Percentiles rank a stretch among this genome's conserved stretches.
These are phyloP conservation scores for Galeopsis tetrahit DNA, from an alignment of 257 asterid species.

Conservation along the genomic window DNA sequence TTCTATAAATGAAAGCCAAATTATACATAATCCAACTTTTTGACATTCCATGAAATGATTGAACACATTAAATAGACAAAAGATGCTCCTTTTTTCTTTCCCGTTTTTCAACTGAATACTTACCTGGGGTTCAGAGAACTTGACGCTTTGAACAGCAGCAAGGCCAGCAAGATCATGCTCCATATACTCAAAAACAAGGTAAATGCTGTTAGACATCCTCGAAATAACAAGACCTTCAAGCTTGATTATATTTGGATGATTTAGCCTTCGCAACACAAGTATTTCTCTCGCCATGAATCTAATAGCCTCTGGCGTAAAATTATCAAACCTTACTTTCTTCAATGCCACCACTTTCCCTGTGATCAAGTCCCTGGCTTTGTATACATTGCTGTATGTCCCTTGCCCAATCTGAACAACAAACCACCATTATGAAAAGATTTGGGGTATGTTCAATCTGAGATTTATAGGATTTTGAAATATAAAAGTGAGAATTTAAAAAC, in stretches of 20 bases:
- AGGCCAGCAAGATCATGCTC: constrained; percentile 98
- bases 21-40: background rate
- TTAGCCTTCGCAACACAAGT: constrained; percentile 61
- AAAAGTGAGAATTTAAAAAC: background rate
- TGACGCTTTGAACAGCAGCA: constrained; percentile 63
- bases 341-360: constrained; percentile 90
- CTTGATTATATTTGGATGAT: constrained; percentile 93
- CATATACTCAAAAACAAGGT: constrained; percentile 92
- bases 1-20: constrained; percentile 1
- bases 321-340: constrained; percentile 90
- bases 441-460: too few relatives aligned
- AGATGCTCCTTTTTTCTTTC: background rate
- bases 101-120: background rate
- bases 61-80: constrained; percentile 28
- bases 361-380: constrained; percentile 83
- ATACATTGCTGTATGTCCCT: constrained; percentile 93
- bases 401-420: constrained; percentile 75
- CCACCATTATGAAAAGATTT: background rate
- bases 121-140: constrained; percentile 85
- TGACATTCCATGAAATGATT: background rate
- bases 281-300: constrained; percentile 91
- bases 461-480: too few relatives aligned
- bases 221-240: constrained; percentile 92
- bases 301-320: constrained; percentile 73
- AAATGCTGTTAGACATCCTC: constrained; percentile 84